Conservation (phyloP, 495 filamentous ascomycete genomes). For the Tricharina praecox region DNA sequence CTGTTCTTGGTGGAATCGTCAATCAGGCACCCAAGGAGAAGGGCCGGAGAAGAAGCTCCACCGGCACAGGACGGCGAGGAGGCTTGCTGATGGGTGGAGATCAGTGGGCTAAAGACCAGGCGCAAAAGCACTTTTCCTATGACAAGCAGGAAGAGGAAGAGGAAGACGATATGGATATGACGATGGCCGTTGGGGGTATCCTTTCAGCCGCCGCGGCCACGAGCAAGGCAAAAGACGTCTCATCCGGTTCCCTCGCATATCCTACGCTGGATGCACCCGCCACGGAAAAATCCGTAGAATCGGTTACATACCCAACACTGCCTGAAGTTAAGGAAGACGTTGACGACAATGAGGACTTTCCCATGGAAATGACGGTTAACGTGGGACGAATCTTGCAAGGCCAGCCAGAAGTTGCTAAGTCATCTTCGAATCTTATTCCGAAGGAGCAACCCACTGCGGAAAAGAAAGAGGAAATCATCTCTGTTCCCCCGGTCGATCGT, state of each 20-base stretch:
- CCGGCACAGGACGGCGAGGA: conserved; percentile 29
- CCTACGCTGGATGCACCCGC: background rate
- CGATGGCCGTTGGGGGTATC: conserved; percentile 53
- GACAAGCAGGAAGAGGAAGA: conserved; percentile 35
- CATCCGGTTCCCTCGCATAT: background rate
- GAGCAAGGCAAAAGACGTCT: background rate
- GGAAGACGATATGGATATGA: conserved; percentile 39
- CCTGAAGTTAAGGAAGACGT: conserved; percentile 1
- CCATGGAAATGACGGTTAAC: conserved; percentile 45
- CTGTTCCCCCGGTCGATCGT: background rate
- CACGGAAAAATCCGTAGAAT: background rate
- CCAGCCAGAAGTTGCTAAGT: background rate
- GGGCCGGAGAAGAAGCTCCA: conserved; percentile 31
- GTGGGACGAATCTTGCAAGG: background rate
- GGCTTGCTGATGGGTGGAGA: conserved; percentile 23
- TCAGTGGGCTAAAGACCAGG: conserved; percentile 47
- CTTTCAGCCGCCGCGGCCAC: conserved; percentile 19
- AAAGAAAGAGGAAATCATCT: background rate
- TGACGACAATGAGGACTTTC: conserved; percentile 44
- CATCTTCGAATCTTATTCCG: background rate
- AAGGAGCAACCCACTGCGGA: background rate
- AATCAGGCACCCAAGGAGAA: conserved; percentile 1
- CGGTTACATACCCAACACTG: background rate
- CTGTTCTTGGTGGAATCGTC: conserved; percentile 60
- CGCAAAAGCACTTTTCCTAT: conserved; percentile 39